Evolutionary conservation across 1,139 yeast species (phyloP).

Genomic region (Geotrichum klebahnii): DNA sequence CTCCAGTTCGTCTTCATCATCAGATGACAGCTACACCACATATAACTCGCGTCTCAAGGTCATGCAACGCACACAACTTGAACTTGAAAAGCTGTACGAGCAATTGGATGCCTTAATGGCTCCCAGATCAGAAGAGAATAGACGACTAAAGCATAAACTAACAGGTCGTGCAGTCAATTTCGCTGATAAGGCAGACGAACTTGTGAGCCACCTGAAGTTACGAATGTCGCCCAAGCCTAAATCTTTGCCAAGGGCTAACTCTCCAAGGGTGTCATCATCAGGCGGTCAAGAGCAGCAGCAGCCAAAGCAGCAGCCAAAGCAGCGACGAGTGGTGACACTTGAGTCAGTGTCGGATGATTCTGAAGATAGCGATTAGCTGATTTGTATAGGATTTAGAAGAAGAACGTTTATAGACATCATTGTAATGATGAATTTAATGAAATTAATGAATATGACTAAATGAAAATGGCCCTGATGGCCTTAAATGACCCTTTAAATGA

Average conservation of each 20-base stretch:
- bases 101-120: constrained; percentile 8
- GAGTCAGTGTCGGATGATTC: neutral
- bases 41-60: constrained; percentile 13
- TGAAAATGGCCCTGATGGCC: too few relatives aligned
- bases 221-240: neutral
- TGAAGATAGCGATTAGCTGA: neutral
- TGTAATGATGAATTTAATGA: too few relatives aligned
- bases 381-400: too few relatives aligned
- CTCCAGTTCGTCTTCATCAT: neutral
- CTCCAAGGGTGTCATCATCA: too few relatives aligned
- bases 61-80: constrained; percentile 15
- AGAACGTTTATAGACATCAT: too few relatives aligned
- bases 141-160: constrained; percentile 16
- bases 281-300: too few relatives aligned
- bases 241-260: too few relatives aligned
- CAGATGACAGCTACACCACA: neutral
- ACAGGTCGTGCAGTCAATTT: constrained; percentile 17
- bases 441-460: too few relatives aligned
- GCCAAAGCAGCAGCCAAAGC: neutral
- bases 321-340: neutral
- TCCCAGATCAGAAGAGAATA: neutral
- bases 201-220: constrained; percentile 1
- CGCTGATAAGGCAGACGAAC: constrained; percentile 15
- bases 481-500: too few relatives aligned
- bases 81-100: constrained; percentile 14